These are phyloP conservation scores for Thelonectria olida DNA, from an alignment of 2,329 filamentous ascomycete genomes.

Conservation along the genomic window DNA sequence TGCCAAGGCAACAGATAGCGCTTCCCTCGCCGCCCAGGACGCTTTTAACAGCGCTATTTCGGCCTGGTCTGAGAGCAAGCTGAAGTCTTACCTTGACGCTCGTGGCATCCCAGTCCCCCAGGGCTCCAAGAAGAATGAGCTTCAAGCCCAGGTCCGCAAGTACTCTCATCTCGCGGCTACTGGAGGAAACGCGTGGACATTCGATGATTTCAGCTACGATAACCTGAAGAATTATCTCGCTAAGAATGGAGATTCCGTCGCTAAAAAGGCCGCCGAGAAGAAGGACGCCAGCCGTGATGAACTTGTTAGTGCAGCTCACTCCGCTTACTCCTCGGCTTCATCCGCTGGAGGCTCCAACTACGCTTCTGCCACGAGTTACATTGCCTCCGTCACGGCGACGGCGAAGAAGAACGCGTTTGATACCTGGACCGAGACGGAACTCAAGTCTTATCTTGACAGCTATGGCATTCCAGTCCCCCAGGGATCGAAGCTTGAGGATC, in stretches of 20 bases:
- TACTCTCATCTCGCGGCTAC: constrained; percentile 75
- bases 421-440: constrained; percentile 76
- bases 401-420: constrained; percentile 76
- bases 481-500: constrained; percentile 73
- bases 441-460: constrained; percentile 82
- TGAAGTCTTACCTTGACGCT: constrained; percentile 82
- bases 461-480: constrained; percentile 77
- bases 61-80: constrained; percentile 77
- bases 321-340: constrained; percentile 68
- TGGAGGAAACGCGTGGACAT: constrained; percentile 79
- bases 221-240: constrained; percentile 70
- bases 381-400: constrained; percentile 70
- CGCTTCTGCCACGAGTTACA: constrained; percentile 76
- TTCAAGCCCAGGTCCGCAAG: constrained; percentile 78
- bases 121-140: constrained; percentile 74
- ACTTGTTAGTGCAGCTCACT: constrained; percentile 71
- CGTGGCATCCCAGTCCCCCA: constrained; percentile 81
- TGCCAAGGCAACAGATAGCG: constrained; percentile 78
- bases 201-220: constrained; percentile 78
- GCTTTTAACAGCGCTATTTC: constrained; percentile 71
- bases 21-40: constrained; percentile 68
- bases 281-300: constrained; percentile 76
- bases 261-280: constrained; percentile 69
- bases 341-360: constrained; percentile 65
- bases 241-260: constrained; percentile 61